Base-by-base conservation (phyloP, 495 filamentous ascomycete genomes). In the Parachaetomium inaequale region DNA sequence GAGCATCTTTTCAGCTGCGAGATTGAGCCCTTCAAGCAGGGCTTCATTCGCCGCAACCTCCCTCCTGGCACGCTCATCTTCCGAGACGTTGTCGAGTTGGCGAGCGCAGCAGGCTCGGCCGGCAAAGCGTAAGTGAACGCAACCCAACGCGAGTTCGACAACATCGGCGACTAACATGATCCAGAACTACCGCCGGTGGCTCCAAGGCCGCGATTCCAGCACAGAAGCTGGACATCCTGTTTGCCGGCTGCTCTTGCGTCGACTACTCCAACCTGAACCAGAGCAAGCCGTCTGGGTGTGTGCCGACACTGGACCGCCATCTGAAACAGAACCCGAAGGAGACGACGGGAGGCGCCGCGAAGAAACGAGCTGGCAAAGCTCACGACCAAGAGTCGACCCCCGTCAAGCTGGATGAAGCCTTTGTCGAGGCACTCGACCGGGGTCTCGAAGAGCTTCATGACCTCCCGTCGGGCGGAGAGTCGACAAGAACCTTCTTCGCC, bases 11-110 rank as follows among this genome's bases (percentile, higher is more conserved):
- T 92, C 70, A 91, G 88, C 64, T 89, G 85, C 23, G 91, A 95
- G 71, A 91, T 92, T 49, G 89, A 85, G 49, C 80, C 84, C 0
- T 88, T 81, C 72, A 94, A 94, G 67, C 90, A 93, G 68, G 85
- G 85, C 2, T 93, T 90, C 69, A 94, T 96, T 62, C 80, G 88
- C 63, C 78, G 88, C 15, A 96, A 94, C 71, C 86, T 88, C 58
- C 76, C 79, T 11, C 82, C 84, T 14, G 61, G 57, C 0, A 76
- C 76, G 0, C 72, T 85, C 31, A 72, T 94, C 15, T 92, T 92
- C 57, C 76, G 87, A 7, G 88, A 96, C 71, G 82, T 93, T 3
- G 75, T 74, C 7, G 87, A 94, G 64, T 73, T 94, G 46, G 65
- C 68, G 0, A 29, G 7, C 15, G 50, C 52, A 6, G 28, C 15